phyloP scores from a whole-genome alignment of 1,284 basidiomycete genomes.

The Malassezia equina region DNA sequence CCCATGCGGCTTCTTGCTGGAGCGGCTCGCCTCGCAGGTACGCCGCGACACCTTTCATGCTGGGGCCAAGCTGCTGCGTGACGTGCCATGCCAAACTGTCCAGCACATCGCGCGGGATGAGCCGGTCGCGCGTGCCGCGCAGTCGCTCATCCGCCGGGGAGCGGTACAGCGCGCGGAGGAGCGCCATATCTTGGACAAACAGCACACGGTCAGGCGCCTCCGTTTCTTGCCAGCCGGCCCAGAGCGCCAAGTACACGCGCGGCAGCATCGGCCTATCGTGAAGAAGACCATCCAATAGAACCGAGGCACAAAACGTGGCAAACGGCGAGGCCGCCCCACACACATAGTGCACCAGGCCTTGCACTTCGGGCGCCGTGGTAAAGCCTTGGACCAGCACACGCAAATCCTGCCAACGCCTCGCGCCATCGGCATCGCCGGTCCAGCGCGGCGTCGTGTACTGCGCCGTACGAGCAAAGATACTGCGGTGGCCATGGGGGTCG shows the following conservation, averaged over 20 bases:
- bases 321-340: slow-evolving; percentile 52
- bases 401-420: slow-evolving; percentile 54
- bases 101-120: slow-evolving; percentile 7
- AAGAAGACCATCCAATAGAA: slow-evolving; percentile 72
- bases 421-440: slow-evolving; percentile 7
- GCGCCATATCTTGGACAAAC: not conserved
- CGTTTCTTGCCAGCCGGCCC: slow-evolving; percentile 49
- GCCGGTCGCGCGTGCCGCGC: slow-evolving; percentile 6
- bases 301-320: slow-evolving; percentile 62
- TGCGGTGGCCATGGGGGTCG: slow-evolving; percentile 82
- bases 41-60: not conserved
- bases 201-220: not conserved
- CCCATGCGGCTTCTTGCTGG: not conserved
- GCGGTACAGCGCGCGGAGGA: slow-evolving; percentile 1
- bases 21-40: not conserved
- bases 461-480: slow-evolving; percentile 52
- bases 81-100: not conserved
- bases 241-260: slow-evolving; percentile 63
- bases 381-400: slow-evolving; percentile 74
- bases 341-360: slow-evolving; percentile 27
- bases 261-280: slow-evolving; percentile 74
- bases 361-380: slow-evolving; percentile 58
- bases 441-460: slow-evolving; percentile 13
- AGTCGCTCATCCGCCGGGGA: not conserved
- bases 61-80: not conserved